Conservation (phyloP, 345 rosid species). For the Sonneratia caseolaris region DNA sequence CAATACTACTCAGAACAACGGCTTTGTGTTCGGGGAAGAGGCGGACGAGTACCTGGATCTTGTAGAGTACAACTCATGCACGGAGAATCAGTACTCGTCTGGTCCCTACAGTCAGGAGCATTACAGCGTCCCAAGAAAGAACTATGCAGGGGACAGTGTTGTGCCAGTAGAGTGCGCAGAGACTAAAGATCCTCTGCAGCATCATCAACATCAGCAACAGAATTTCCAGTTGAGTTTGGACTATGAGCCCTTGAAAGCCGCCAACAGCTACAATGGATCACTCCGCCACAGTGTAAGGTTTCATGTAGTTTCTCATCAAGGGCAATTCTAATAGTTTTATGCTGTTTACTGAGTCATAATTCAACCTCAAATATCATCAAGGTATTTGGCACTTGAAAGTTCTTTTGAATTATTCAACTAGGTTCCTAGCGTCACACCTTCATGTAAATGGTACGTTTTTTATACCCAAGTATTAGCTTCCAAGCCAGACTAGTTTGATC, state of each 20-base stretch:
- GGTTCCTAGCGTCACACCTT: too few species aligned
- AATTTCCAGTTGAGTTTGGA: conserved; percentile 41
- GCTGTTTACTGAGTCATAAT: not conserved
- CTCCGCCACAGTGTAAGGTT: conserved; percentile 46
- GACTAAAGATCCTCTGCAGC: conserved; percentile 31
- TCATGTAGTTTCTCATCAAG: not conserved
- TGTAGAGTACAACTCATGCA: conserved; percentile 48
- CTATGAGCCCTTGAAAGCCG: conserved; percentile 33
- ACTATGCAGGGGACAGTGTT: conserved; percentile 51
- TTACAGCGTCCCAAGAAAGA: conserved; percentile 28
- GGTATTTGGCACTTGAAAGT: too few species aligned
- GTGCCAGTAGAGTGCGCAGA: conserved; percentile 53
- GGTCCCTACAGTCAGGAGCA: conserved; percentile 31
- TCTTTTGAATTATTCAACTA: not conserved
- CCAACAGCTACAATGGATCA: conserved; percentile 38
- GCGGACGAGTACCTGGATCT: conserved; percentile 74
- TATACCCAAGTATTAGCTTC: too few species aligned
- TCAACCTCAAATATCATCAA: too few species aligned
- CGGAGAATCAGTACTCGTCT: conserved; percentile 32
- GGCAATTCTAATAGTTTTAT: not conserved
- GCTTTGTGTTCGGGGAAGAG: conserved; percentile 48
- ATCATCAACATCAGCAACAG: conserved; percentile 23
- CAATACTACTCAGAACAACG: conserved; percentile 22
- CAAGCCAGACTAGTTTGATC: too few species aligned
- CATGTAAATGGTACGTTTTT: too few species aligned